phyloP scores from a whole-genome alignment of 495 filamentous ascomycete species.

The Hypoxylon subgilvum region DNA sequence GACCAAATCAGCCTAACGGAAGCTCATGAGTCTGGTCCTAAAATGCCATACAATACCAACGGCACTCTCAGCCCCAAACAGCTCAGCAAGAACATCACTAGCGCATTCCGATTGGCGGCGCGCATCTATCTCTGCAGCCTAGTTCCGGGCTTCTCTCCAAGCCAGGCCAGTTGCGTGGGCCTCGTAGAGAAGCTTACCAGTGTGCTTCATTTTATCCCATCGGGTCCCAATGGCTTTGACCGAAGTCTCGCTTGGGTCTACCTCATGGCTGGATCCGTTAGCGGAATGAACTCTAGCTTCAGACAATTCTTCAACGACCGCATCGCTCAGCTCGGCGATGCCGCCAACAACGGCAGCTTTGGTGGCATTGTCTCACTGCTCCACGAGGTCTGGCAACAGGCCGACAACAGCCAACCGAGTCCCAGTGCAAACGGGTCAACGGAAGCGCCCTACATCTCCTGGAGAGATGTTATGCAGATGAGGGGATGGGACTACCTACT shows the following conservation, averaged over 20 bases:
- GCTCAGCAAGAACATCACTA: constrained; percentile 83
- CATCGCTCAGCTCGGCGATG: constrained; percentile 70
- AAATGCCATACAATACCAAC: constrained; percentile 64
- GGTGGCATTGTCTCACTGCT: constrained; percentile 81
- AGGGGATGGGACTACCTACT: constrained; percentile 92
- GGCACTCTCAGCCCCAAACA: constrained; percentile 81
- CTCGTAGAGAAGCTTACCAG: constrained; percentile 75
- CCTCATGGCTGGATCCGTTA: constrained; percentile 80
- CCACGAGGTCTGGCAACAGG: constrained; percentile 79
- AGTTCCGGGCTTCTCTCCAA: constrained; percentile 82
- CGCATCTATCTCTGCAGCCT: constrained; percentile 94
- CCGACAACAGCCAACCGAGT: constrained; percentile 58
- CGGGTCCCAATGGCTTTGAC: constrained; percentile 82
- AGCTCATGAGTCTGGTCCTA: constrained; percentile 53
- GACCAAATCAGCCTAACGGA: constrained; percentile 84
- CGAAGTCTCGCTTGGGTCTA: constrained; percentile 92
- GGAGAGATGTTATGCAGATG: constrained; percentile 91
- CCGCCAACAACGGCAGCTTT: constrained; percentile 81
- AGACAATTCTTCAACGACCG: constrained; percentile 76
- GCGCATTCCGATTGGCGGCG: constrained; percentile 88
- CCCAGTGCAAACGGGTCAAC: constrained; percentile 47
- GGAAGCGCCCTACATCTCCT: constrained; percentile 72
- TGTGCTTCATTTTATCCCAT: constrained; percentile 77
- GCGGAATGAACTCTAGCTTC: constrained; percentile 72
- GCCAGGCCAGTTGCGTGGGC: constrained; percentile 69